Conservation (phyloP, 2,329 filamentous ascomycete species). For the Kalmusia sp. region DNA sequence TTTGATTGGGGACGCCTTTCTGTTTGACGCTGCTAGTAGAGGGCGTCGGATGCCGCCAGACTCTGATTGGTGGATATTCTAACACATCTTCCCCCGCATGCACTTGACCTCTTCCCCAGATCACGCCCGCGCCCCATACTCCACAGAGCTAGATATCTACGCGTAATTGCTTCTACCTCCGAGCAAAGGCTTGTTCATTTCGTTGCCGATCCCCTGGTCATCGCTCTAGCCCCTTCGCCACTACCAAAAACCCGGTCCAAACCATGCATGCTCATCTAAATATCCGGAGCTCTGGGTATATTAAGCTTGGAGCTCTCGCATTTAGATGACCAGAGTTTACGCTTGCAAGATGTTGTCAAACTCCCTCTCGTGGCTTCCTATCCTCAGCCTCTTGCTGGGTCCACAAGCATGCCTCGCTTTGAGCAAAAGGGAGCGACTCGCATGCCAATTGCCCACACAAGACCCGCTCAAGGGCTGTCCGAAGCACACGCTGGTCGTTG, state of each 20-base stretch:
- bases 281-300: slow-evolving; percentile 3
- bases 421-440: slow-evolving; percentile 8
- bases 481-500: slow-evolving; percentile 38
- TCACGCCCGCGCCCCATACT: slow-evolving; percentile 3
- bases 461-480: slow-evolving; percentile 51
- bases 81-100: not conserved
- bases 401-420: not conserved
- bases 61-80: slow-evolving; percentile 7
- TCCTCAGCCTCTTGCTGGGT: not conserved
- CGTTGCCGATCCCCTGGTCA: not conserved
- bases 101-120: slow-evolving; percentile 5
- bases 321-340: not conserved
- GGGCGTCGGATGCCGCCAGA: not conserved
- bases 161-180: slow-evolving; percentile 2
- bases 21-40: too few relatives aligned
- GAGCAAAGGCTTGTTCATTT: slow-evolving; percentile 2
- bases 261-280: slow-evolving; percentile 7
- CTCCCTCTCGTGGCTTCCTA: not conserved
- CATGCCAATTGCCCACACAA: slow-evolving; percentile 47
- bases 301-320: not conserved
- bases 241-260: not conserved
- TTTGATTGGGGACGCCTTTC: too few relatives aligned
- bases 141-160: slow-evolving; percentile 3
- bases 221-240: not conserved
- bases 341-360: not conserved